A percentile compares a stretch with the other conserved stretches of the same genome.
These are phyloP conservation scores for Lipomyces sp. DNA, from an alignment of 805 yeast species.

Conservation along the genomic window DNA sequence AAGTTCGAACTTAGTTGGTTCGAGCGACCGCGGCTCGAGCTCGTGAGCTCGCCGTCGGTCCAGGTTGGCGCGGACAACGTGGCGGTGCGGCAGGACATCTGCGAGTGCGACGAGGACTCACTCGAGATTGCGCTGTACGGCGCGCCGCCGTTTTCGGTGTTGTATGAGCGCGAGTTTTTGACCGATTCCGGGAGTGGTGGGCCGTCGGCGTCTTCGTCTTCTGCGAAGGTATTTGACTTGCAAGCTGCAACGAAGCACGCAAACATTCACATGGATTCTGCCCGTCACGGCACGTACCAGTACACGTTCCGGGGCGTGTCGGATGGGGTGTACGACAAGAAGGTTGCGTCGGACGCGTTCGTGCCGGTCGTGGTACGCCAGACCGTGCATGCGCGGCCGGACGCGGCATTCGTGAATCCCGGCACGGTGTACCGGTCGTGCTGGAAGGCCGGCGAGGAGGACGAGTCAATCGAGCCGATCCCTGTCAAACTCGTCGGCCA, in stretches of 20 bases:
- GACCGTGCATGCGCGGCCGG: constrained; percentile 61
- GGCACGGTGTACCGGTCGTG: constrained; percentile 54
- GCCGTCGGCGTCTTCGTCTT: constrained; percentile 54
- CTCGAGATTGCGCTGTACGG: constrained; percentile 52
- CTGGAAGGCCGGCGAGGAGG: constrained; percentile 40
- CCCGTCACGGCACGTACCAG: constrained; percentile 56
- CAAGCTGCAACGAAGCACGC: constrained; percentile 55
- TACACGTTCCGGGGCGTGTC: constrained; percentile 60
- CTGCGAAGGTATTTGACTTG: constrained; percentile 37
- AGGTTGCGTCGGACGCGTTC: constrained; percentile 37
- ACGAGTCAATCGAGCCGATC: constrained; percentile 48
- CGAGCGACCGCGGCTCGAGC: constrained; percentile 46
- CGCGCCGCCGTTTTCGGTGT: constrained; percentile 19
- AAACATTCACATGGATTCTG: constrained; percentile 45
- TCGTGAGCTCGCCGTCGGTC: constrained; percentile 38
- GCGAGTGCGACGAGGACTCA: constrained; percentile 49
- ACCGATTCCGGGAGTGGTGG: constrained; percentile 7
- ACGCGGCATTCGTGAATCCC: constrained; percentile 48
- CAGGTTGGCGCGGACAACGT: constrained; percentile 30
- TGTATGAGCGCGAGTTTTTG: constrained; percentile 17
- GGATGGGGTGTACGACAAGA: constrained; percentile 58
- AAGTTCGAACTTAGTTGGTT: constrained; percentile 45
- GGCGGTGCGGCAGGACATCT: constrained; percentile 43
- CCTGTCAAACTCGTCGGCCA: constrained; percentile 54
- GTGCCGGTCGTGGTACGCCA: constrained; percentile 46